phyloP scores from a whole-genome alignment of 352 stramenopile genomes.

The Pythium apleroticum region DNA sequence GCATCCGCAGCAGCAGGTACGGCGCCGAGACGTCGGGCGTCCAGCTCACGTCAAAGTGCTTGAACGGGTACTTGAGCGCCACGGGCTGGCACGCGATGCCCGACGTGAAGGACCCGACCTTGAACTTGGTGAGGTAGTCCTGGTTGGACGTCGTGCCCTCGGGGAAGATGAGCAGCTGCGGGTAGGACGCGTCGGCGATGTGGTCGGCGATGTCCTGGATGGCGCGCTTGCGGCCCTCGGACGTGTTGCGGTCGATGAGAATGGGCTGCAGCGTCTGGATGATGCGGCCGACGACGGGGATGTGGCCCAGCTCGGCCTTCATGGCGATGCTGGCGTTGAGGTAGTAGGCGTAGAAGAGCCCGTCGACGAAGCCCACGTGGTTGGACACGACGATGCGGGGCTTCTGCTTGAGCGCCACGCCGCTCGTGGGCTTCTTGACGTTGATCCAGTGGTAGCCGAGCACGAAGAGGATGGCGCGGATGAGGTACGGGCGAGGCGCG shows the following conservation, averaged over 20 bases:
- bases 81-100: slow-evolving; percentile 58
- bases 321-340: slow-evolving; percentile 67
- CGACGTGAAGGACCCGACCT: slow-evolving; percentile 67
- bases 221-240: slow-evolving; percentile 50
- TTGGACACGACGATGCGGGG: slow-evolving; percentile 67
- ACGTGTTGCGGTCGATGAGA: slow-evolving; percentile 56
- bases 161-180: slow-evolving; percentile 69
- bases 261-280: slow-evolving; percentile 65
- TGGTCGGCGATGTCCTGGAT: slow-evolving; percentile 64
- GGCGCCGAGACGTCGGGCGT: slow-evolving; percentile 48
- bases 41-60: slow-evolving; percentile 77
- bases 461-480: slow-evolving; percentile 53
- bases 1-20: slow-evolving; percentile 55
- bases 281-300: slow-evolving; percentile 56
- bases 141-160: slow-evolving; percentile 79
- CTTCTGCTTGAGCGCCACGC: slow-evolving; percentile 29
- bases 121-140: slow-evolving; percentile 70
- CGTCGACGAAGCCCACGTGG: slow-evolving; percentile 72
- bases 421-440: slow-evolving; percentile 35
- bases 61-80: slow-evolving; percentile 64
- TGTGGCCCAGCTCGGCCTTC: slow-evolving; percentile 60
- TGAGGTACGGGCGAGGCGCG: slow-evolving; percentile 39
- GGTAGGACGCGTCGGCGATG: slow-evolving; percentile 39
- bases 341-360: slow-evolving; percentile 56
- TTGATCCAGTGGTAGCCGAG: slow-evolving; percentile 72